Percentiles rank a stretch among this genome's conserved stretches.
Conservation (phyloP, 768 basidiomycete species). For the Lactarius trivialis region DNA sequence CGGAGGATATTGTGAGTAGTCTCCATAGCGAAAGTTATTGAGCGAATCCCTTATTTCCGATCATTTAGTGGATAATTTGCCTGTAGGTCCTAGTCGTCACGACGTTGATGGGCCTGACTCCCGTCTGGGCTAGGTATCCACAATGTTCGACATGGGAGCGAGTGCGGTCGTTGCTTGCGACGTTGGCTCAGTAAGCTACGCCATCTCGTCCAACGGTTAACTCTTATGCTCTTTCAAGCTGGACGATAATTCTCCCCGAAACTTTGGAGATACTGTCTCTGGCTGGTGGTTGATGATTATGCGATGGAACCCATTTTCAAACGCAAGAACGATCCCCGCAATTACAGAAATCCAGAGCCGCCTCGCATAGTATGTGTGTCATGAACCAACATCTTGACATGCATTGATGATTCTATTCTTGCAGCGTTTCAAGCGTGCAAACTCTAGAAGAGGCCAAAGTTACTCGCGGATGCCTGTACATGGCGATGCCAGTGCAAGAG, state of each 20-base stretch:
- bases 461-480: conserved; percentile 81
- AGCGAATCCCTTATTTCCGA: conserved; percentile 6
- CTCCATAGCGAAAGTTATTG: background rate
- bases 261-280: conserved; percentile 91
- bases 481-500: conserved; percentile 92
- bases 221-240: conserved; percentile 38
- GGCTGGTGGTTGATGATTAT: conserved; percentile 96
- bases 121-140: conserved; percentile 51
- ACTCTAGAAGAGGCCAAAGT: conserved; percentile 95
- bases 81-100: conserved; percentile 40
- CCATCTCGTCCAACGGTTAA: background rate
- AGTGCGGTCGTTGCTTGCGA: conserved; percentile 88
- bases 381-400: conserved; percentile 13
- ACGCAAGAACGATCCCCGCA: conserved; percentile 67
- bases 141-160: conserved; percentile 90
- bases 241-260: conserved; percentile 92
- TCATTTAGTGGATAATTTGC: conserved; percentile 74
- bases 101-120: background rate
- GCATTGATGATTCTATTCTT: background rate
- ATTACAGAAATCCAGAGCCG: conserved; percentile 93
- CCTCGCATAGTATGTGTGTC: conserved; percentile 76
- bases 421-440: conserved; percentile 89
- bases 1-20: conserved; percentile 69
- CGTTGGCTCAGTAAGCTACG: conserved; percentile 67
- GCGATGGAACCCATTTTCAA: conserved; percentile 87